Evolutionary conservation across 2,329 filamentous ascomycete species (phyloP).

Genomic region (Elsinoe arachidis): DNA sequence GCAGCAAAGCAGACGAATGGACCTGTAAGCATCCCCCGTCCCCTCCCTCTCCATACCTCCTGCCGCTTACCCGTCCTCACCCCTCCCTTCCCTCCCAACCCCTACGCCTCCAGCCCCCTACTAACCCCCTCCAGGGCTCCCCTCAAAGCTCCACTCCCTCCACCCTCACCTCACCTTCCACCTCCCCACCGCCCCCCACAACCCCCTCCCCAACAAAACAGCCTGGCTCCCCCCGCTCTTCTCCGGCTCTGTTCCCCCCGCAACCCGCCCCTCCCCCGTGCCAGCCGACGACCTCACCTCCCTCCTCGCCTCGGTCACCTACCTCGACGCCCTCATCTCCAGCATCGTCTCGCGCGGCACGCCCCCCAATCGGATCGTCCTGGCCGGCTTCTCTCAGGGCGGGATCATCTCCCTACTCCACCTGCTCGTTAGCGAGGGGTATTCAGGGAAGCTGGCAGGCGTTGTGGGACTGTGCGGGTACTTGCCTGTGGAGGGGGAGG

Average conservation of each 20-base stretch:
- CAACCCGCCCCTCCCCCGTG: constrained; percentile 35
- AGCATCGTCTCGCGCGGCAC: constrained; percentile 34
- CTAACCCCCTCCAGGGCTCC: neutral
- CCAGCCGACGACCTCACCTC: constrained; percentile 41
- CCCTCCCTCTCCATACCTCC: neutral
- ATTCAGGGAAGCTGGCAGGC: constrained; percentile 33
- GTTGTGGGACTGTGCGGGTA: constrained; percentile 41
- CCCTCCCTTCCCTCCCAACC: neutral
- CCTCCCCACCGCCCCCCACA: constrained; percentile 41
- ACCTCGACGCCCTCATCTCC: constrained; percentile 36
- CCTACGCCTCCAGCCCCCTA: too few relatives aligned
- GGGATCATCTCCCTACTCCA: constrained; percentile 38
- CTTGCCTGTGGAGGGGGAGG: constrained; percentile 34
- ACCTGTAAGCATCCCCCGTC: constrained; percentile 26
- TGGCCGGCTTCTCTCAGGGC: constrained; percentile 43
- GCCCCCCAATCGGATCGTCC: constrained; percentile 34
- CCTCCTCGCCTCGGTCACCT: constrained; percentile 32
- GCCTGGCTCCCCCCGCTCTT: constrained; percentile 40
- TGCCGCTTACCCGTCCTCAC: neutral
- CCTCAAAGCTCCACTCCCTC: constrained; percentile 40
- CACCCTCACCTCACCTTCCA: constrained; percentile 43
- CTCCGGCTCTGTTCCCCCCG: constrained; percentile 30
- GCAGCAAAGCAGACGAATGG: constrained; percentile 38
- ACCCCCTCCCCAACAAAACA: constrained; percentile 37
- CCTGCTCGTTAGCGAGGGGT: constrained; percentile 32